phyloP scores from a whole-genome alignment of 116 monocot genomes.

The Thalassia testudinum region DNA sequence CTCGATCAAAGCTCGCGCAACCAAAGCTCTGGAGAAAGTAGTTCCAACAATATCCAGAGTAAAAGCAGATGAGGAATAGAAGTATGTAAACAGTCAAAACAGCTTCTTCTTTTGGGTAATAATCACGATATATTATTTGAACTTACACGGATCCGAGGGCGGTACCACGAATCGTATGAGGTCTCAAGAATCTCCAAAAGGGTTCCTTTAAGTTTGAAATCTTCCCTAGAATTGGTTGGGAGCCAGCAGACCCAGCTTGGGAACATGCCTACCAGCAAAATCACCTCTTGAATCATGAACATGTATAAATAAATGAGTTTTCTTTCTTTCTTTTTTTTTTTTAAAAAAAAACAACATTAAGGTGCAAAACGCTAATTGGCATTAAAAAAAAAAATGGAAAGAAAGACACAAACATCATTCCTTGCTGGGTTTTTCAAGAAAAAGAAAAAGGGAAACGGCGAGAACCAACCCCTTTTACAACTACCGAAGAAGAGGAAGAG shows the following conservation, averaged over 20 bases:
- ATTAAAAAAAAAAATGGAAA: no score
- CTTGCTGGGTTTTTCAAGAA: no score
- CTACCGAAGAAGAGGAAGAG: neutral
- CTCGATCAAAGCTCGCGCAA: constrained; percentile 78
- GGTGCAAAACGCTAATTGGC: neutral
- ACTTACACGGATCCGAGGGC: constrained; percentile 74
- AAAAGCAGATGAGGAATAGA: neutral
- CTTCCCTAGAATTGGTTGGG: constrained; percentile 27
- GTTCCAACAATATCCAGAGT: neutral
- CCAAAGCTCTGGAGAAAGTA: constrained; percentile 58
- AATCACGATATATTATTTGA: no score
- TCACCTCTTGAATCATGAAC: neutral
- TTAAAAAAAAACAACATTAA: neutral
- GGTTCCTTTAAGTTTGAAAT: constrained; percentile 40
- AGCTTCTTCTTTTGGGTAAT: no score
- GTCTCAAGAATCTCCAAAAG: constrained; percentile 90
- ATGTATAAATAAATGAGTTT: neutral
- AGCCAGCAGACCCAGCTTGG: constrained; percentile 41
- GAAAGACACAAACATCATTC: neutral
- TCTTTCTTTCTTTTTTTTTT: neutral
- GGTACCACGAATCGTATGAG: constrained; percentile 95
- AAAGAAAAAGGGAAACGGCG: neutral
- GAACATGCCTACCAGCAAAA: constrained; percentile 34
- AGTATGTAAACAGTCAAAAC: neutral
- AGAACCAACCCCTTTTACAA: neutral